phyloP scores from a whole-genome alignment of 192 early-diverging fungal genomes.

The Coemansia sp. region DNA sequence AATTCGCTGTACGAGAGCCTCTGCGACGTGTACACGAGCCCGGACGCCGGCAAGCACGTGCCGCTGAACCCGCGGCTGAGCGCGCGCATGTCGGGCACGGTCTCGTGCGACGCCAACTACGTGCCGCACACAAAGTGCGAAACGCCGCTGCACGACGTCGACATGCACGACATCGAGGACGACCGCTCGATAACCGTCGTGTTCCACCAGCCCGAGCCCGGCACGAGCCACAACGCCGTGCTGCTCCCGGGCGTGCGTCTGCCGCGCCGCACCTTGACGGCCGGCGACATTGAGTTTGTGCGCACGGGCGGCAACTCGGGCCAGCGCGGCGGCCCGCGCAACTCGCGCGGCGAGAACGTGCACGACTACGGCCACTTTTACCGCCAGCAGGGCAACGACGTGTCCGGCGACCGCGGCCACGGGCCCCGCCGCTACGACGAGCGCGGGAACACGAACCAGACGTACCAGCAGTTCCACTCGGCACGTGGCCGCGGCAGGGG shows the following conservation, averaged over 20 bases:
- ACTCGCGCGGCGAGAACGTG: conserved; percentile 29
- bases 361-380: conserved; percentile 45
- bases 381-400: conserved; percentile 49
- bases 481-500: neutral
- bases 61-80: conserved; percentile 56
- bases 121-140: conserved; percentile 61
- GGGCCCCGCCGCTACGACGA: conserved; percentile 49
- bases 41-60: conserved; percentile 25
- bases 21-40: conserved; percentile 34
- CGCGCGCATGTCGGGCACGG: conserved; percentile 58
- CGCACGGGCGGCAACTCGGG: conserved; percentile 36
- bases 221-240: conserved; percentile 15
- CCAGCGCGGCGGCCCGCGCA: conserved; percentile 23
- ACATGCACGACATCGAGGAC: conserved; percentile 59
- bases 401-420: conserved; percentile 40
- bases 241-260: conserved; percentile 44
- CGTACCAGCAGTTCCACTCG: conserved; percentile 23
- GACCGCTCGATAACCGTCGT: conserved; percentile 60
- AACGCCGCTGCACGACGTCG: conserved; percentile 54
- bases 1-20: conserved; percentile 62
- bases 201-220: conserved; percentile 46
- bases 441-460: conserved; percentile 34
- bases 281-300: conserved; percentile 42
- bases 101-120: conserved; percentile 59
- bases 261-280: conserved; percentile 25